A percentile compares a stretch with the other conserved stretches of the same genome.
Conservation (phyloP, 495 filamentous ascomycete genomes). For the Penicillium taxi region DNA sequence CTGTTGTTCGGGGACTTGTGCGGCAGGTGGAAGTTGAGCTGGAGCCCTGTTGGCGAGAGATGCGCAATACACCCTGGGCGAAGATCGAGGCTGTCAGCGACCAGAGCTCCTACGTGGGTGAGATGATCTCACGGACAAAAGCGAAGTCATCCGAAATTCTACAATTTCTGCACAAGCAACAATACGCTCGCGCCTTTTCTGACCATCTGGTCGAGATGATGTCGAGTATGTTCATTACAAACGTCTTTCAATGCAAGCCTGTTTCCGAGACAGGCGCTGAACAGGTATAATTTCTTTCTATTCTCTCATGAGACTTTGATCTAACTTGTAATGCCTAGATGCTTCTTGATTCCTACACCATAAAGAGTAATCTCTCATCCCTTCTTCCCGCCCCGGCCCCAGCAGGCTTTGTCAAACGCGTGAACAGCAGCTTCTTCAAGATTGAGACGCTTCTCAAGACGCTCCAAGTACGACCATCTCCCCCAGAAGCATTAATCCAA, state of each 20-base stretch:
- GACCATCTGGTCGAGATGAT: conserved; percentile 87
- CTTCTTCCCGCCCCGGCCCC: conserved; percentile 41
- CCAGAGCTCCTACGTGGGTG: conserved; percentile 83
- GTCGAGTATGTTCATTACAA: conserved; percentile 67
- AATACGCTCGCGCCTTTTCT: conserved; percentile 89
- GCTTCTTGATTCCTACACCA: conserved; percentile 86
- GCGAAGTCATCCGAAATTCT: conserved; percentile 63
- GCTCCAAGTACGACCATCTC: conserved; percentile 84
- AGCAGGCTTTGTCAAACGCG: conserved; percentile 73
- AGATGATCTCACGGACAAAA: conserved; percentile 67
- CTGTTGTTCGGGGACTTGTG: conserved; percentile 76
- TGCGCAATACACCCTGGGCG: conserved; percentile 94
- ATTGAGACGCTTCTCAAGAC: conserved; percentile 93
- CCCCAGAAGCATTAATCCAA: conserved; percentile 89
- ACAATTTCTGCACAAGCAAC: conserved; percentile 74
- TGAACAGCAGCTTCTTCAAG: conserved; percentile 73
- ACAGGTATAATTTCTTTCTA: conserved; percentile 47
- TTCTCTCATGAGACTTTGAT: conserved; percentile 3
- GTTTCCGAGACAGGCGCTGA: conserved; percentile 94
- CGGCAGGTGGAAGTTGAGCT: conserved; percentile 72
- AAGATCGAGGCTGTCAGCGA: conserved; percentile 92
- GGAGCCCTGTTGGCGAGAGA: conserved; percentile 88
- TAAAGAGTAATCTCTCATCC: conserved; percentile 68
- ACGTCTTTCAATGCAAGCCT: conserved; percentile 80
- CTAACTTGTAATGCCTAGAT: conserved; percentile 43